These are phyloP conservation scores for Simmondsia chinensis DNA, from an alignment of 148 eudicot species.

Conservation along the genomic window DNA sequence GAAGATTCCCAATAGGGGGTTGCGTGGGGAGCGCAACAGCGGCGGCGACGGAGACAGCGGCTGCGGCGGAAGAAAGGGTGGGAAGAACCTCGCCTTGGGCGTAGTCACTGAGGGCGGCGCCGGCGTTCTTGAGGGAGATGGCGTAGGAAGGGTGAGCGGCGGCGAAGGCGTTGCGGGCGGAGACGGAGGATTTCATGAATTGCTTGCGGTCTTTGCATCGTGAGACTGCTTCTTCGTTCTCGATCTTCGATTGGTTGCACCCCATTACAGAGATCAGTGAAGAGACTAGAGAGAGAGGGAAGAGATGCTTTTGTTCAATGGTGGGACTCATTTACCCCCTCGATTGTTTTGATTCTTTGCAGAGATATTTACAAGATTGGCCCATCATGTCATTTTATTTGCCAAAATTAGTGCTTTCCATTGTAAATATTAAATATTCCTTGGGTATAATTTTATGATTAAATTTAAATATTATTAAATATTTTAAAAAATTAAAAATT, in stretches of 20 bases:
- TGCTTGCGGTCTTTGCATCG: slow-evolving; percentile 69
- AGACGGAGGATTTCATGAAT: slow-evolving; percentile 52
- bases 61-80: slow-evolving; percentile 13
- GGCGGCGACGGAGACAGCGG: slow-evolving; percentile 2
- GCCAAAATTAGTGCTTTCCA: too few relatives aligned
- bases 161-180: slow-evolving; percentile 70
- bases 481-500: too few relatives aligned
- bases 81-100: slow-evolving; percentile 42
- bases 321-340: too few relatives aligned
- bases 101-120: slow-evolving; percentile 74
- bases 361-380: too few relatives aligned
- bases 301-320: background rate
- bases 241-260: slow-evolving; percentile 85
- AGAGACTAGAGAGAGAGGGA: background rate
- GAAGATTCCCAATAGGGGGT: slow-evolving; percentile 6
- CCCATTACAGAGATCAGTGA: slow-evolving; percentile 37
- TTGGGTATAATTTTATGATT: too few relatives aligned
- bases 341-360: too few relatives aligned
- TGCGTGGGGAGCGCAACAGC: background rate
- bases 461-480: too few relatives aligned
- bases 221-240: slow-evolving; percentile 72
- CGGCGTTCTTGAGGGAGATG: slow-evolving; percentile 62
- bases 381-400: too few relatives aligned
- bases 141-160: slow-evolving; percentile 59
- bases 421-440: too few relatives aligned